Evolutionary conservation across 2,329 filamentous ascomycete genomes (phyloP), one percentile per base, ranked within the genome.

Genomic region (Curvularia sp.): DNA sequence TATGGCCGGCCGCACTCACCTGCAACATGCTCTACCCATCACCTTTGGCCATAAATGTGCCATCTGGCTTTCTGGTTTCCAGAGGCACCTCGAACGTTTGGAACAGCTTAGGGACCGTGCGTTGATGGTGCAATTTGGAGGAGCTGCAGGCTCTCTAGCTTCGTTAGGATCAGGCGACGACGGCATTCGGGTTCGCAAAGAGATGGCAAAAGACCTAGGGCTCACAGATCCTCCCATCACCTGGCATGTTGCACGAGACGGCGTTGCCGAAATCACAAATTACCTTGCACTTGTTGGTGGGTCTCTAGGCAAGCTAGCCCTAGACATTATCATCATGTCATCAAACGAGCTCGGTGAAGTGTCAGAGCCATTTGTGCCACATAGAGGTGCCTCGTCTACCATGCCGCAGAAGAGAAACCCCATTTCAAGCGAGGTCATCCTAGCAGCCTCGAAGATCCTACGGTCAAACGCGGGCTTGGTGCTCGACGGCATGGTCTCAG

Each of bases 1-100:
- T 0, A 86, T 86, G 83, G 83, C 84, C 3, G 84, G 84, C 0
- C 78, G 84, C 19, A 86, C 84, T 0, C 84, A 86, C 72, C 74
- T 86, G 6, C 84, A 86, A 59, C 84, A 87, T 66, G 84, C 84
- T 0, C 72, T 86, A 0, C 84, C 84, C 0, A 79, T 83, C 18
- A 86, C 84, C 0, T 86, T 86, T 63, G 84, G 84, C 1, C 85
- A 85, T 68, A 86, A 86, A 66, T 83, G 81, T 49, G 84, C 83
- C 1, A 82, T 85, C 0, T 86, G 81, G 75, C 75, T 86, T 0
- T 82, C 82, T 0, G 74, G 80, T 0, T 77, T 86, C 3, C 76
- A 80, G 7, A 76, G 84, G 0, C 83, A 86, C 56, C 66, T 77
- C 0, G 77, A 83, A 38, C 74, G 84, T 1, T 73, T 86, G 2